Percentiles rank a stretch among this genome's conserved stretches.
Evolutionary conservation across 2,329 filamentous ascomycete species (phyloP).

Genomic region (Chalara sp.): DNA sequence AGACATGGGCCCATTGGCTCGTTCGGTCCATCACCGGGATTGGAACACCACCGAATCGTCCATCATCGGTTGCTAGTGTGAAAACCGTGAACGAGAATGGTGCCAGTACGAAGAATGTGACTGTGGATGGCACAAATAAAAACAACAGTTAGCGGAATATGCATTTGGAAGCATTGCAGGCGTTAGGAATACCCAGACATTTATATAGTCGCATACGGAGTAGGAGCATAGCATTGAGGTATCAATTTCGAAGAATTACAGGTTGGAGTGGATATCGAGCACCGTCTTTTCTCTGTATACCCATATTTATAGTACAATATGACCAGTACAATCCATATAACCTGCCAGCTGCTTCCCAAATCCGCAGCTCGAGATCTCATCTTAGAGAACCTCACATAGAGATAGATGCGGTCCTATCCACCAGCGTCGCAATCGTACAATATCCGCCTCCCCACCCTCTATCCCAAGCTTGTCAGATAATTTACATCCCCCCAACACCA

Average conservation of each 20-base stretch:
- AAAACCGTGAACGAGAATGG: conserved; percentile 4
- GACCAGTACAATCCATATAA: background rate
- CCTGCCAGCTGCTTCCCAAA: background rate
- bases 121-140: no score
- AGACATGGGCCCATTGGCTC: conserved; percentile 27
- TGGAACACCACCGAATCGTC: conserved; percentile 20
- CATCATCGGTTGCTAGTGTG: no score
- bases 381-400: no score
- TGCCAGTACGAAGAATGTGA: background rate
- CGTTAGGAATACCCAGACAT: conserved; percentile 4
- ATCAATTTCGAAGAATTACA: conserved; percentile 6
- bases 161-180: conserved; percentile 11
- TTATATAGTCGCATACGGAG: no score
- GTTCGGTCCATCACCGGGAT: conserved; percentile 27
- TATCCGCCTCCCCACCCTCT: background rate
- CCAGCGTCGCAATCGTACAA: no score
- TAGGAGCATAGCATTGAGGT: conserved; percentile 16
- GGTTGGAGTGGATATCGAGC: conserved; percentile 6
- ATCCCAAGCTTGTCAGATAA: background rate
- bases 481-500: conserved; percentile 41
- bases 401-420: no score
- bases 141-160: no score
- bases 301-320: conserved; percentile 16
- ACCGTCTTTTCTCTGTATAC: conserved; percentile 10
- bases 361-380: no score